Evolutionary conservation across 2,329 filamentous ascomycete genomes (phyloP), one percentile per base, ranked within the genome.

Genomic region (Pseudogymnoascus sp.): DNA sequence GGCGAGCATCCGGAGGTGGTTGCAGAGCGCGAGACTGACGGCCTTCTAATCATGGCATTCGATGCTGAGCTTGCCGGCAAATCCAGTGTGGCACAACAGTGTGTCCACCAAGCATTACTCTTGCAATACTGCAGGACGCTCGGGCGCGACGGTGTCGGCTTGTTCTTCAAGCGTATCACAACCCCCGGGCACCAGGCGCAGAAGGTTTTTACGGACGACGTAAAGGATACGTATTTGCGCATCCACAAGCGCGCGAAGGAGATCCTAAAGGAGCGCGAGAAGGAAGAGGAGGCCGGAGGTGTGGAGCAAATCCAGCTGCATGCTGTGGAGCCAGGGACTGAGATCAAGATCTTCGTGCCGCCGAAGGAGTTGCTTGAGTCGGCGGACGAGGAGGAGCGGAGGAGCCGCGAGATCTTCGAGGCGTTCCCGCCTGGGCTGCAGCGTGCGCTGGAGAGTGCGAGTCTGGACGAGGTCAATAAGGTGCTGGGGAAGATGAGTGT

Each of bases 251-350:
- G 95, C 66, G 81, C 80, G 14, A 79, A 78, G 67, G 81, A 83
- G 63, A 78, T 75, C 28, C 67, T 74, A 2, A 79, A 75, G 43
- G 77, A 79, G 65, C 72, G 75, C 39, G 81, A 80, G 43, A 84
- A 84, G 67, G 81, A 89, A 69, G 78, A 81, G 51, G 81, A 79
- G 5, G 77, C 77, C 1, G 85, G 82, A 23, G 91, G 89, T 19
- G 89, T 96, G 8, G 95, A 99, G 79, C 93, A 97, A 77, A 99
- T 99, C 70, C 96, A 99, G 77, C 83, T 99, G 57, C 95, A 99
- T 74, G 93, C 95, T 13, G 93, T 99, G 10, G 92, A 97, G 75
- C 93, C 93, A 0, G 90, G 89, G 60, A 97, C 93, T 2, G 88
- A 90, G 66, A 97, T 99, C 75, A 90, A 90, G 74, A 97, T 98